Conservation (phyloP, 495 filamentous ascomycete genomes). For the Pseudomonodictys pantanalensis region DNA sequence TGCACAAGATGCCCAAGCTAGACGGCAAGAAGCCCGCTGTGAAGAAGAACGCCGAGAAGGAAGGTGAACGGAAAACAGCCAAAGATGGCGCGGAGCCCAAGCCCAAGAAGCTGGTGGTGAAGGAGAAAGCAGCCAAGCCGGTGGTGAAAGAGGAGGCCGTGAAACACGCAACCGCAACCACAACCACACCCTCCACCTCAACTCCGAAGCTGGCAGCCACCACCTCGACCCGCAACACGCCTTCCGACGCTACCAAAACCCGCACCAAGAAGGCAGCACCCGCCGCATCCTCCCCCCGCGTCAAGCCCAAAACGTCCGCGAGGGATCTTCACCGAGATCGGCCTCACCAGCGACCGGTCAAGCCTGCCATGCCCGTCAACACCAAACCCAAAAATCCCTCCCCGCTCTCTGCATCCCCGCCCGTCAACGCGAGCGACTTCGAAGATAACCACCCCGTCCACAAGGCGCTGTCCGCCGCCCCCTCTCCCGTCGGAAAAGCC, state of each 20-base stretch:
- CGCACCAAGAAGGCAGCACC: constrained; percentile 18
- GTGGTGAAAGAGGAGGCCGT: constrained; percentile 26
- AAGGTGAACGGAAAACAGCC: constrained; percentile 46
- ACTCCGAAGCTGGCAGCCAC: background rate
- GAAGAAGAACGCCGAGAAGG: constrained; percentile 56
- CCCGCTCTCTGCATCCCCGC: constrained; percentile 33
- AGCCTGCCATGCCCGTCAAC: constrained; percentile 23
- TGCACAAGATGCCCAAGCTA: constrained; percentile 49
- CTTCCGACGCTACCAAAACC: constrained; percentile 1
- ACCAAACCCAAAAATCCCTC: constrained; percentile 38
- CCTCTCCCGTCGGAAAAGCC: constrained; percentile 29
- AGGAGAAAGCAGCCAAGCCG: constrained; percentile 10
- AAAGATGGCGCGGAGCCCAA: constrained; percentile 22
- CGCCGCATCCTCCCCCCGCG: constrained; percentile 15
- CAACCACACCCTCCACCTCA: background rate
- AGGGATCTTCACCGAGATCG: constrained; percentile 4
- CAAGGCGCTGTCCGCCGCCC: constrained; percentile 27
- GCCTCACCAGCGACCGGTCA: background rate
- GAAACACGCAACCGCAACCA: constrained; percentile 27
- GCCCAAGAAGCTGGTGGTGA: constrained; percentile 36
- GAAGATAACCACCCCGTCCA: constrained; percentile 31
- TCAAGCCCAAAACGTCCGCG: constrained; percentile 14
- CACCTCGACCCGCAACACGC: background rate
- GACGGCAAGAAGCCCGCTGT: constrained; percentile 27
- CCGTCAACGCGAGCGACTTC: constrained; percentile 37